Conservation (phyloP, 2,329 filamentous ascomycete genomes). For the Fusarium haematococcum region DNA sequence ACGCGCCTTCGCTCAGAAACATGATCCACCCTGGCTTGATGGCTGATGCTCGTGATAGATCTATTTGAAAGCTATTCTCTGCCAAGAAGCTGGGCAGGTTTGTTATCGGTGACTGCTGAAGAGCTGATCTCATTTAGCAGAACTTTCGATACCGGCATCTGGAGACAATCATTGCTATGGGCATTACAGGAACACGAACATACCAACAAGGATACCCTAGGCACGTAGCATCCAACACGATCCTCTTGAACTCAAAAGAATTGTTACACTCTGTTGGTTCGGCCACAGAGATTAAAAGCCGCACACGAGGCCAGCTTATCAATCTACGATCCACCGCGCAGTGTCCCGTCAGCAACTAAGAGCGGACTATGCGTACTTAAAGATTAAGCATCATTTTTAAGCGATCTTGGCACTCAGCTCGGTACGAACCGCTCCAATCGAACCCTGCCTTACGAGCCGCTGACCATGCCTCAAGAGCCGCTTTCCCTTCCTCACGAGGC, state of each 20-base stretch:
- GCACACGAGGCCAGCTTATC: not conserved
- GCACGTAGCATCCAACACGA: not conserved
- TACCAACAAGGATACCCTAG: not conserved
- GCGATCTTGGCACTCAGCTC: not conserved
- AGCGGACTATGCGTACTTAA: not conserved
- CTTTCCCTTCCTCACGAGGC: not conserved
- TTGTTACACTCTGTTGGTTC: not conserved
- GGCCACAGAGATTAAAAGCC: not conserved
- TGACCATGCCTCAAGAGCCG: not conserved
- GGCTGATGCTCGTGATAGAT: not conserved
- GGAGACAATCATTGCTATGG: not conserved
- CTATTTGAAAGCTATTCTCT: not conserved
- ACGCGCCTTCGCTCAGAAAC: not conserved
- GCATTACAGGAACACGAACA: too few species aligned
- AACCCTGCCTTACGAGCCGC: not conserved
- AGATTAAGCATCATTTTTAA: slow-evolving; percentile 1
- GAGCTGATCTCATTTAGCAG: not conserved
- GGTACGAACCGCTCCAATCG: not conserved
- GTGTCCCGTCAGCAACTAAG: not conserved
- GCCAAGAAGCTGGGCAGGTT: not conserved
- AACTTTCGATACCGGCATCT: not conserved
- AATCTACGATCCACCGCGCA: not conserved
- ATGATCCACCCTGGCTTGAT: not conserved
- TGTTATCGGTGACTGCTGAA: not conserved
- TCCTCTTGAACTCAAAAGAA: not conserved